A percentile compares a stretch with the other conserved stretches of the same genome.
These are phyloP conservation scores for Penicillium crystallinum DNA, from an alignment of 495 filamentous ascomycete species.

Conservation along the genomic window DNA sequence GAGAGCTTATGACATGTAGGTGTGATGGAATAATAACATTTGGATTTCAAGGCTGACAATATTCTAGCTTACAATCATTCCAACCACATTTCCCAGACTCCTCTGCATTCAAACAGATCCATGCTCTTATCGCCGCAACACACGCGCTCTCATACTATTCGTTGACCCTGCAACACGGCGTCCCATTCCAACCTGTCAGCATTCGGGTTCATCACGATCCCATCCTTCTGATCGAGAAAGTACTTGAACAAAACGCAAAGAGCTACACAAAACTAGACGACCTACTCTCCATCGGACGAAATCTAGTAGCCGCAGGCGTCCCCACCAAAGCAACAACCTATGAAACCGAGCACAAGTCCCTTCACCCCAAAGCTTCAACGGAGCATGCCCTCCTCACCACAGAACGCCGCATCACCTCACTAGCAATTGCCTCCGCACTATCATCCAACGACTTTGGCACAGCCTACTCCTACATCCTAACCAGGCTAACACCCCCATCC, in stretches of 20 bases:
- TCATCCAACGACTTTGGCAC: constrained; percentile 91
- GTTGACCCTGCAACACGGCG: constrained; percentile 81
- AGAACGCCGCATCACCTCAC: constrained; percentile 70
- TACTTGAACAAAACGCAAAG: constrained; percentile 80
- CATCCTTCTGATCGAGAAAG: constrained; percentile 72
- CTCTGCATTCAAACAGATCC: constrained; percentile 49
- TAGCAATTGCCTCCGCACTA: constrained; percentile 86
- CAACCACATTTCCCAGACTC: constrained; percentile 57
- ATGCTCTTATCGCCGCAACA: constrained; percentile 74
- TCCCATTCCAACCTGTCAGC: constrained; percentile 87
- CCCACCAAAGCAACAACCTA: constrained; percentile 21
- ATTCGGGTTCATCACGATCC: constrained; percentile 85
- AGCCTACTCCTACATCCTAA: constrained; percentile 91
- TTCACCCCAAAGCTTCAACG: constrained; percentile 10
- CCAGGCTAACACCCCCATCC: constrained; percentile 43
- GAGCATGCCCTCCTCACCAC: constrained; percentile 30
- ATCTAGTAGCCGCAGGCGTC: constrained; percentile 70
- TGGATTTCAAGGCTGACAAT: constrained; percentile 7
- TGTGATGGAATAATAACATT: neutral
- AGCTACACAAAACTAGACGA: constrained; percentile 86
- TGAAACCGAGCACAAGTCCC: constrained; percentile 12
- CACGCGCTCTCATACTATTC: constrained; percentile 85
- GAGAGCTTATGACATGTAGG: constrained; percentile 77
- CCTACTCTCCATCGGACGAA: constrained; percentile 69
- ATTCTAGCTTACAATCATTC: constrained; percentile 61